Evolutionary conservation across 331 rosid species (phyloP), one percentile per base, ranked within the genome.

Genomic region (Rosa hybrid): DNA sequence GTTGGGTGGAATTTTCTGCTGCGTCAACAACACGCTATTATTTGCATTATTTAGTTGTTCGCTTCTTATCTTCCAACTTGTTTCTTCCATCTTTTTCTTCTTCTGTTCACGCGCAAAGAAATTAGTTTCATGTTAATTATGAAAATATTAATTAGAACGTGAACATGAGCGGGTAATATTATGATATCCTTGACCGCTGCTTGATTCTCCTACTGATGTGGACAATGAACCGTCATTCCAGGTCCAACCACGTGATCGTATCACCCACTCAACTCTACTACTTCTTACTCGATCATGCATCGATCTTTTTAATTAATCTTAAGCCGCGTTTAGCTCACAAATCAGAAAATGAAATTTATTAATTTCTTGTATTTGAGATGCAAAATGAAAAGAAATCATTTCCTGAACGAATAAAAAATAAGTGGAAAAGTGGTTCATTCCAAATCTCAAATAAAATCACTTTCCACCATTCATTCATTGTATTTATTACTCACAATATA

Each of bases 231-330:
- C 70, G 13, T 41, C 71, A 44, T 83, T 77, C 73, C 14, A 38
- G 90, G 91, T 88, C 89, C 84, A 84, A 75, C 80, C 85, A 78
- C 83, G 81, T 84, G 90, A 83, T 54, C 71, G 71, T 56, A 59
- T 67, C 49, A 74, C 30, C 50, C 69, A 50, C 76, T 80, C 77
- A 46, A 27, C 76, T 72, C 17, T 11, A 50, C 56, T 8, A 54
- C 21, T 57, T 12, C 20, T 7, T 14, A 6, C 71, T 34, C 25
- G 12, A 18, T 54, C 23, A 34, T 34, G 39, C 39, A 7, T 54
- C 12, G 18, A 54, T 20, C 21, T 53, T 17, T 18, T 17, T 53
- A 1, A 53, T 27, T 13, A 50, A 50, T 53, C 7, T 46, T 30
- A 30, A 2, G 34, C 34, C 3, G 3, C 3, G 34, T 30, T 30